These are phyloP conservation scores for Acrasis kona DNA, from an alignment of 78 protist species.

Conservation along the genomic window DNA sequence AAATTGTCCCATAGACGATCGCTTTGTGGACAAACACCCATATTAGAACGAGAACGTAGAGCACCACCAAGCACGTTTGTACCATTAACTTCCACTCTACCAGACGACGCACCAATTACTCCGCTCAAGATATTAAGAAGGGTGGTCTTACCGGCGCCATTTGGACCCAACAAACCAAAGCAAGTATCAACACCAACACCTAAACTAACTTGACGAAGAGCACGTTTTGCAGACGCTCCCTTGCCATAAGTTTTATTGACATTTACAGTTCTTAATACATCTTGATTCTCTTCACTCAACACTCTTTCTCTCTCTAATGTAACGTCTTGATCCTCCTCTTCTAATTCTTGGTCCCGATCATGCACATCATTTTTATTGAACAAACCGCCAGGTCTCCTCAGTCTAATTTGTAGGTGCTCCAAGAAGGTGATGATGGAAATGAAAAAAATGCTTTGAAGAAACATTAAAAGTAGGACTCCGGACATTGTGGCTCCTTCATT, in stretches of 20 bases:
- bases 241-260: not conserved
- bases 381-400: not conserved
- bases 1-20: slow-evolving; percentile 18
- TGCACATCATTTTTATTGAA: not conserved
- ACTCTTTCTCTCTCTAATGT: not conserved
- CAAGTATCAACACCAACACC: not conserved
- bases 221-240: not conserved
- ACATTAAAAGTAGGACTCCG: not conserved
- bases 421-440: not conserved
- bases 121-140: slow-evolving; percentile 70
- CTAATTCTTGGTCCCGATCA: not conserved
- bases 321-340: not conserved
- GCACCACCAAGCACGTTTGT: not conserved
- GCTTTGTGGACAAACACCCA: slow-evolving; percentile 24
- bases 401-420: not conserved
- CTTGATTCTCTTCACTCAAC: too few species aligned
- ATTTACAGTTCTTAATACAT: not conserved
- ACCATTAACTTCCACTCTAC: slow-evolving; percentile 31
- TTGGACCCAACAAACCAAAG: slow-evolving; percentile 58
- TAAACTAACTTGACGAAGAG: slow-evolving; percentile 12
- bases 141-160: slow-evolving; percentile 92
- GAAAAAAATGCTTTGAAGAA: not conserved
- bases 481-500: not conserved
- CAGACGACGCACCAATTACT: not conserved
- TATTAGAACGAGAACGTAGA: not conserved